Percentiles rank a stretch among this genome's conserved stretches.
These are phyloP conservation scores for Paramecium biaurelia DNA, from an alignment of 73 alveolate species.

Conservation along the genomic window DNA sequence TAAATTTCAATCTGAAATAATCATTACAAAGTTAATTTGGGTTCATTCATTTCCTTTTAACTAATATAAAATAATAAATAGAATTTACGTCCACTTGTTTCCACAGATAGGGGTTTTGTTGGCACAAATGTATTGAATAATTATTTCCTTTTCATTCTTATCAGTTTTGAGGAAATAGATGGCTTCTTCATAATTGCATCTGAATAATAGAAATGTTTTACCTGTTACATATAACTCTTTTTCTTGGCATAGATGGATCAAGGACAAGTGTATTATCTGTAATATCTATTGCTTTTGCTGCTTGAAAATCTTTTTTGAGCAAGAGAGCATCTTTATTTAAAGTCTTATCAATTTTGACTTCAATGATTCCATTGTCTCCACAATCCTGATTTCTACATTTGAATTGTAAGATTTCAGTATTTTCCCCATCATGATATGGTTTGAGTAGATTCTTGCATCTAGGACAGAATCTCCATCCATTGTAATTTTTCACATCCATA, in stretches of 20 bases:
- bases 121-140: conserved; percentile 36
- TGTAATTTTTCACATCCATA: conserved; percentile 34
- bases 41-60: conserved; percentile 30
- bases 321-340: not conserved
- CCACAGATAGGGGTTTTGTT: not conserved
- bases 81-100: conserved; percentile 6
- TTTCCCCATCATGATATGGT: conserved; percentile 11
- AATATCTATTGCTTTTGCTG: conserved; percentile 49
- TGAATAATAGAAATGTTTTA: not conserved
- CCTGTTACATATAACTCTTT: not conserved
- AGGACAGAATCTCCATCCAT: conserved; percentile 54
- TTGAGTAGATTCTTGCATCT: not conserved
- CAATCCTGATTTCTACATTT: conserved; percentile 5
- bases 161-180: conserved; percentile 40
- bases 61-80: not conserved
- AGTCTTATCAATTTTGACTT: conserved; percentile 2
- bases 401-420: not conserved
- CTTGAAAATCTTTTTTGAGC: conserved; percentile 39
- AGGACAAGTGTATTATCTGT: conserved; percentile 31
- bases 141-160: conserved; percentile 32
- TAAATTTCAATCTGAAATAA: not conserved
- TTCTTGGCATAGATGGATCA: conserved; percentile 49
- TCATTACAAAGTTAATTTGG: not conserved
- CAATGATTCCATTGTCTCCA: conserved; percentile 36
- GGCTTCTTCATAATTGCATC: conserved; percentile 44